Evolutionary conservation across 495 filamentous ascomycete species (phyloP).

Genomic region (Jackrogersella multiformis): DNA sequence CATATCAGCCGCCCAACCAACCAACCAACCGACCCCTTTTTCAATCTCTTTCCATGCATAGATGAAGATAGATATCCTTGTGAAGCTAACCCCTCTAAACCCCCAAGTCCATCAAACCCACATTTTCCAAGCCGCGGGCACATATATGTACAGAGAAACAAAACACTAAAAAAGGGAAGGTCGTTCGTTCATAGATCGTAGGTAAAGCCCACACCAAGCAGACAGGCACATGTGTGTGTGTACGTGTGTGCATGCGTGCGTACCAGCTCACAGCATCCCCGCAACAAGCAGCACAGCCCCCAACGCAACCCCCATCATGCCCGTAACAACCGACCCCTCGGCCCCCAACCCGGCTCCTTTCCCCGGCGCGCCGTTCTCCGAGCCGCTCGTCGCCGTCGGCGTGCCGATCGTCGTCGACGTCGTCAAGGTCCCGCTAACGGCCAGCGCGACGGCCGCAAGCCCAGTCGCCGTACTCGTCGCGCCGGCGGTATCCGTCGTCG

Average conservation of each 20-base stretch:
- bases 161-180: not conserved
- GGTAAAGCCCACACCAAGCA: not conserved
- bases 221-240: not conserved
- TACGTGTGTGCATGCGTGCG: too few relatives aligned
- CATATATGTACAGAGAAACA: not conserved
- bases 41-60: not conserved
- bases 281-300: constrained; percentile 52
- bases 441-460: constrained; percentile 51
- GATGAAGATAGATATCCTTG: not conserved
- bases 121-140: not conserved
- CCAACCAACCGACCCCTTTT: not conserved
- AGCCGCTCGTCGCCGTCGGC: constrained; percentile 29
- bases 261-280: constrained; percentile 48
- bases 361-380: constrained; percentile 22
- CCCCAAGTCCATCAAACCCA: not conserved
- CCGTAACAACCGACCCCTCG: constrained; percentile 48
- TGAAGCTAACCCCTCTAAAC: not conserved
- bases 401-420: constrained; percentile 44
- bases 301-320: constrained; percentile 50
- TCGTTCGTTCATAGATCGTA: too few relatives aligned
- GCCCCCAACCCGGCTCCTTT: constrained; percentile 14
- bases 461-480: constrained; percentile 50
- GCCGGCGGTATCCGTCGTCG: constrained; percentile 48
- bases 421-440: constrained; percentile 52
- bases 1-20: too few relatives aligned